Base-by-base conservation (phyloP, 2,329 filamentous ascomycete genomes). In the Aspergillus floridensis region DNA sequence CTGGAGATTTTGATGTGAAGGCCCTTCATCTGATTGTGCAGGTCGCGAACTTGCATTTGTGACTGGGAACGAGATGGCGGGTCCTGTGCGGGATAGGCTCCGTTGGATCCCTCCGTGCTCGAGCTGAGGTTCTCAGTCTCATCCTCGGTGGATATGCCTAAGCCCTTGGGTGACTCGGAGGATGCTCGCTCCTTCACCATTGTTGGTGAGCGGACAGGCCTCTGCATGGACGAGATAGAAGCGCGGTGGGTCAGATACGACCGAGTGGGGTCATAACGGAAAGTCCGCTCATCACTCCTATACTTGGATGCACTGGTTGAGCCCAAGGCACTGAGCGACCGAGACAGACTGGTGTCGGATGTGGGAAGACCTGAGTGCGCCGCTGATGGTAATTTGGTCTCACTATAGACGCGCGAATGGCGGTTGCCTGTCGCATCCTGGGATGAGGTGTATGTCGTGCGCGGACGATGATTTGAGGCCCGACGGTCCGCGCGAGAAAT, bases 1-100 rank as follows among this genome's bases (percentile, higher is more conserved):
- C 82, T 89, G 1, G 91, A 93, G 38, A 96, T 92, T 68, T 92
- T 91, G 60, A 90, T 91, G 70, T 92, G 93, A 50, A 96, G 81
- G 56, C 90, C 91, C 58, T 89, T 87, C 84, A 96, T 91, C 72
- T 96, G 92, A 65, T 92, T 88, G 61, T 91, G 91, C 48, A 96
- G 80, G 68, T 86, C 85, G 8, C 88, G 86, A 70, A 91, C 86
- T 69, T 90, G 88, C 14, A 88, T 83, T n/a, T 86, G 86, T 0
- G 91, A 93, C 14, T 86, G 82, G 2, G 90, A 88, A 19, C 90
- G 83, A 26, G 84, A 84, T 8, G 88, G 75, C 1, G 80, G 81
- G 48, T 80, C 72, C 29, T 68, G 64, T 3, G 70, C 65, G n/a
- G 75, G 72, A 51, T 75, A 73, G 12, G 66, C 70, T 1, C 53